A percentile compares a stretch with the other conserved stretches of the same genome.
Conservation (phyloP, 2,329 filamentous ascomycete genomes). For the Huntiella bhutanensis region DNA sequence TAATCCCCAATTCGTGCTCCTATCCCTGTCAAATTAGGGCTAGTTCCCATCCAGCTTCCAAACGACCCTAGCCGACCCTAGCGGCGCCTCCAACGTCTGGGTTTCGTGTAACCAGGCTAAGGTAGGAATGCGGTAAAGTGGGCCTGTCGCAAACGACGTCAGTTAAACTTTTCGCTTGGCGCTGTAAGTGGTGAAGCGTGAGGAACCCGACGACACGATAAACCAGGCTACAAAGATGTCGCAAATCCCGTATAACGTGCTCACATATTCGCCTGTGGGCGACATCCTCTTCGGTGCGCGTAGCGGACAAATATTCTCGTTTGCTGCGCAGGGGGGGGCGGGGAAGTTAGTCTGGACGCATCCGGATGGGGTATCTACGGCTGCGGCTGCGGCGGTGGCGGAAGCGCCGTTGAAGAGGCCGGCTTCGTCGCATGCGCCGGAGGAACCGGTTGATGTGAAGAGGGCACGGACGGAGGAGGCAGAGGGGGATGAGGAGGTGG, state of each 20-base stretch:
- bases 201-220: too few species aligned
- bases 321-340: conserved; percentile 37
- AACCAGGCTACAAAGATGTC: conserved; percentile 14
- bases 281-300: conserved; percentile 52
- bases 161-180: not conserved
- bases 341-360: conserved; percentile 44
- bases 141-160: not conserved
- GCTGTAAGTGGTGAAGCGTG: not conserved
- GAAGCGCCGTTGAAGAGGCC: conserved; percentile 13
- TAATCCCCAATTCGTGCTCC: not conserved
- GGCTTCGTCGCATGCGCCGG: conserved; percentile 9
- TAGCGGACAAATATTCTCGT: conserved; percentile 51
- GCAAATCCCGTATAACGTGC: conserved; percentile 44
- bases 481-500: conserved; percentile 20
- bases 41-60: not conserved
- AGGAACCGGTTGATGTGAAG: conserved; percentile 6
- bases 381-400: conserved; percentile 13
- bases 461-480: conserved; percentile 21
- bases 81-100: too few species aligned
- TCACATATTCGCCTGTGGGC: conserved; percentile 31
- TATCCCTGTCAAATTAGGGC: conserved; percentile 18
- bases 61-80: too few species aligned
- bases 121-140: not conserved
- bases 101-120: too few species aligned
- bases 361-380: conserved; percentile 21